Evolutionary conservation across 495 filamentous ascomycete genomes (phyloP), one percentile per base, ranked within the genome.

Genomic region (Cryomyces minteri): DNA sequence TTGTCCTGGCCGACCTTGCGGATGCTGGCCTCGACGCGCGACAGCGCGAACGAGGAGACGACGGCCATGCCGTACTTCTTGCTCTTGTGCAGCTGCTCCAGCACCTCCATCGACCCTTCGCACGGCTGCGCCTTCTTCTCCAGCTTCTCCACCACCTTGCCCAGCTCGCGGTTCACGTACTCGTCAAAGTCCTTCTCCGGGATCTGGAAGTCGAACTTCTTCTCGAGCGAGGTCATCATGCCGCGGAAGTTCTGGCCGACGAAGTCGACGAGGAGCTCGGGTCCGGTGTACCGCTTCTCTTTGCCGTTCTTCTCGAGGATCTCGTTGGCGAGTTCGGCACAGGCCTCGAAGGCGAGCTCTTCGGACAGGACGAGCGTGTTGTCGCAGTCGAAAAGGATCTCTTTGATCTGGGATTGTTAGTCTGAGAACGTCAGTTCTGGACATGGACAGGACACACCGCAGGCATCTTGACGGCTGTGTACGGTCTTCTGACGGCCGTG

Each of bases 211-310:
- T 68, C 64, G 69, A 79, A 81, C 62, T 84, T 87, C 59, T 74
- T 66, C 63, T 84, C 77, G 45, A 94, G 73, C 48, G 73, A 76
- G 39, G 68, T 49, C 63, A 84, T 71, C 86, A 94, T 93, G 59
- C 85, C 84, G 52, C 87, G 86, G 73, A 95, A 95, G 71, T 94
- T 94, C 61, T 88, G 82, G 54, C 88, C 88, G 60, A 94, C 88
- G 57, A 94, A 95, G 65, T 93, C 84, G 49, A 69, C 62, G 63
- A 94, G 79, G 38, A 95, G 80, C 57, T 75, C 61, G 8, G 74
- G 71, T 51, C 78, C 81, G 30, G 84, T 88, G 70, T 93, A 94
- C 56, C 79, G 80, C 52, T 78, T 68, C 30, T 72, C 52, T 55
- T 80, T 69, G 58, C 71, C 61, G 54, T 77, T 70, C 55, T 73